Evolutionary conservation across 441 rosid species (phyloP), one percentile per base, ranked within the genome.

Genomic region (Bruguiera hainesii): DNA sequence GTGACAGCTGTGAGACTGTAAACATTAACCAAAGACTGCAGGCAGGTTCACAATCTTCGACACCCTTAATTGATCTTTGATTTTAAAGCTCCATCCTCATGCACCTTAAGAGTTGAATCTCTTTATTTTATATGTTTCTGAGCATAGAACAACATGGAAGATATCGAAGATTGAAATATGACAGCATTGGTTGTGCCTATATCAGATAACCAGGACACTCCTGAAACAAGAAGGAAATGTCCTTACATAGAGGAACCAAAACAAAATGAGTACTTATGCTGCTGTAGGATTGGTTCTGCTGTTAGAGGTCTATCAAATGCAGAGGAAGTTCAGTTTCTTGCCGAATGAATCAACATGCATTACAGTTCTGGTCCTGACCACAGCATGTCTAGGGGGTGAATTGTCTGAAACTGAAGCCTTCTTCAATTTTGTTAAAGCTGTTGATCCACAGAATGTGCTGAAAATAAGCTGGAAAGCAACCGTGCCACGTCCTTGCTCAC

Each of bases 381-480:
- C 62, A 35, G 62, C 69, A 9, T 28, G 75, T 63, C 1, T 15
- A 5, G 81, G 70, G 64, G 79, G 70, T 73, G 71, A 79, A 71
- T 65, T 64, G 10, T 4, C 71, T 0, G 84, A 83, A 75, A 60
- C 73, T n/a, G 63, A 76, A 33, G 60, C 70, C 57, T 74, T 81
- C 42, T 67, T 60, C 56, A 61, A n/a, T 26, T 84, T 82, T 67
- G 51, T 78, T 3, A 37, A 65, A 60, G 68, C 75, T n/a, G 51
- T 80, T n/a, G 84, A 84, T 73, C 84, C 84, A 9, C 15, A 75
- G 60, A 80, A 75, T 57, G 67, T 28, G 15, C 55, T 75, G 5
- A 7, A 64, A 59, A 31, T 70, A 30, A 42, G 29, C 64, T 53
- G 37, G 65, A 63, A 72, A 21, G 71, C 21, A 50, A n/a, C 58